Percentiles rank a stretch among this genome's conserved stretches.
Evolutionary conservation across 306 rosid species (phyloP).

Genomic region (Quercus wislizeni): DNA sequence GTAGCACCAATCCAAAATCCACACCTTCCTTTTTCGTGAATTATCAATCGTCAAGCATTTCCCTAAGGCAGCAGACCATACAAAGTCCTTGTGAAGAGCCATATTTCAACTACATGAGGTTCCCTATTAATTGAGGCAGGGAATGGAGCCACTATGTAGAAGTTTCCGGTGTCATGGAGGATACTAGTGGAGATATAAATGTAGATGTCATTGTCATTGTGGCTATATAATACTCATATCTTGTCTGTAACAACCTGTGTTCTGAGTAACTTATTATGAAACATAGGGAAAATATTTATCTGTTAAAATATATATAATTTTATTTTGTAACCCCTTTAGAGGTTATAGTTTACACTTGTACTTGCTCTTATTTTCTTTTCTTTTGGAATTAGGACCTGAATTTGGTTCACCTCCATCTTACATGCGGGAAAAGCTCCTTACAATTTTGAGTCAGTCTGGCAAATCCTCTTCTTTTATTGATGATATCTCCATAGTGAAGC

Average conservation of each 20-base stretch:
- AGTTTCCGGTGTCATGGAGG: not conserved
- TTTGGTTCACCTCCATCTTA: constrained; percentile 84
- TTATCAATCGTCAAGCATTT: too few relatives aligned
- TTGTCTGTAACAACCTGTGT: not conserved
- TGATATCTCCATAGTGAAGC: constrained; percentile 73
- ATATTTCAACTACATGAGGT: not conserved
- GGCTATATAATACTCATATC: not conserved
- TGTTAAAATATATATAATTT: not conserved
- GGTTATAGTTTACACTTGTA: not conserved
- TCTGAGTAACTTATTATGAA: not conserved
- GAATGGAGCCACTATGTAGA: not conserved
- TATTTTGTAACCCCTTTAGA: not conserved
- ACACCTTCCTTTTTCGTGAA: too few relatives aligned
- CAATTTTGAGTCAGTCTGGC: constrained; percentile 67
- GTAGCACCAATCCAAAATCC: too few relatives aligned
- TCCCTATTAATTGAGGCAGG: not conserved
- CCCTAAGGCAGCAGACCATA: too few relatives aligned
- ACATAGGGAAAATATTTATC: not conserved
- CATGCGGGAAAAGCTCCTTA: constrained; percentile 67
- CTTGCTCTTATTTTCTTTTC: constrained; percentile 1
- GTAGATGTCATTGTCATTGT: not conserved
- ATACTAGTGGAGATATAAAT: too few relatives aligned
- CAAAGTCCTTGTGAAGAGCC: not conserved
- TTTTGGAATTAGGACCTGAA: constrained; percentile 69
- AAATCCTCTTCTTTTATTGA: constrained; percentile 74